phyloP scores from a whole-genome alignment of 2,329 filamentous ascomycete species.

The Clarireedia hainanense region DNA sequence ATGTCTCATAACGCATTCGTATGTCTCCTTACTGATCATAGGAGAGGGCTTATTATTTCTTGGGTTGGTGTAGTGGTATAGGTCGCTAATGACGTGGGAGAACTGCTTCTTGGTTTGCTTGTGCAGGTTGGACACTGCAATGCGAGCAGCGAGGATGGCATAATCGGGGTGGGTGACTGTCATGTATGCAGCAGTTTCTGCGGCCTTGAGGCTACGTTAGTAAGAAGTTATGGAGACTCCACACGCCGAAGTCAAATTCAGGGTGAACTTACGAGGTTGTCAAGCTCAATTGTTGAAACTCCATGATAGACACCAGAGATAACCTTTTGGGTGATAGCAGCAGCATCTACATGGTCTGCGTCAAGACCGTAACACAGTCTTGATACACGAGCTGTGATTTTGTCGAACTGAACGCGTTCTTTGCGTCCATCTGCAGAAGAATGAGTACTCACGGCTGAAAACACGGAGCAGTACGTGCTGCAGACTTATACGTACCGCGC shows the following conservation, averaged over 20 bases:
- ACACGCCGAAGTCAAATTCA: too few relatives aligned
- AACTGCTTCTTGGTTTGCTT: slow-evolving; percentile 99
- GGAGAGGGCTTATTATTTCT: slow-evolving; percentile 77
- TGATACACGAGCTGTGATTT: slow-evolving; percentile 98
- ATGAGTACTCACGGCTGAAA: background rate
- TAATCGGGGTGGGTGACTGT: slow-evolving; percentile 99
- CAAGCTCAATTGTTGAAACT: slow-evolving; percentile 91
- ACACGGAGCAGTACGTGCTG: background rate
- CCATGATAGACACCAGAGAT: slow-evolving; percentile 99
- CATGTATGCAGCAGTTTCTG: slow-evolving; percentile 99
- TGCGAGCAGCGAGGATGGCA: slow-evolving; percentile 94
- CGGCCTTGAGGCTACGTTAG: slow-evolving; percentile 54
- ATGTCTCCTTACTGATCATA: slow-evolving; percentile 90
- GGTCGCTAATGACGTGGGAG: slow-evolving; percentile 86
- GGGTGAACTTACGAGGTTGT: slow-evolving; percentile 74
- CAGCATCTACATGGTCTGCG: slow-evolving; percentile 90
- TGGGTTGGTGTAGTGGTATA: slow-evolving; percentile 94
- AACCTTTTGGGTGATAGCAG: slow-evolving; percentile 97
- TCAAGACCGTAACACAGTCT: slow-evolving; percentile 97
- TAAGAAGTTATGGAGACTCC: background rate
- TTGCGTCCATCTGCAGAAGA: slow-evolving; percentile 78
- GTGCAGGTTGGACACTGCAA: slow-evolving; percentile 98
- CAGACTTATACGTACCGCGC: slow-evolving; percentile 27
- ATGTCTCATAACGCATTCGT: slow-evolving; percentile 91
- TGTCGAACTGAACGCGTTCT: slow-evolving; percentile 99